Evolutionary conservation across 305 asterid species (phyloP), one percentile per base, ranked within the genome.

Genomic region (Fraxinus greggii): DNA sequence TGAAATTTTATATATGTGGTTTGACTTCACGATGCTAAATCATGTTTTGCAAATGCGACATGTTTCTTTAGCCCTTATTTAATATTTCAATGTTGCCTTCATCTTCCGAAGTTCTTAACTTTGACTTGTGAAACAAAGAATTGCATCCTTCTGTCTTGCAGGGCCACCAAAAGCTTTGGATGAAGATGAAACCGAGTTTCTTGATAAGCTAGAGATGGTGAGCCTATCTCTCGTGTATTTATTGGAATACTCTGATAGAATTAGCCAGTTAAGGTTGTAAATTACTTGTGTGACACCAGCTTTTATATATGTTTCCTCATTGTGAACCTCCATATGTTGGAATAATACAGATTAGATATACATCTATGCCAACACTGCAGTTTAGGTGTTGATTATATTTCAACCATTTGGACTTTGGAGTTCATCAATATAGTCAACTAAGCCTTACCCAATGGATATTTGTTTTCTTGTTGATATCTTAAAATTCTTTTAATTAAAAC

Each of bases 121-220:
- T 26, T 51, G 73, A 75, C 48, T 80, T 78, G 63, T 54, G 2
- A 63, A 35, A n/a, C 31, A 1, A 21, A 76, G 76, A 59, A 26
- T 82, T 70, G 15, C 28, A 51, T 76, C 42, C 24, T 17, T 83
- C 85, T 69, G 70, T 79, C 75, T 83, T 86, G 86, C 89, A 95
- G 98, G 95, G 82, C 98, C 98, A 80, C 99, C 99, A 6, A 95
- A 94, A 89, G 97, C 99, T 77, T 85, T 95, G 89, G 99, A 95
- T 89, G 99, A 92, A 87, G 99, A 95, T 23, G 99, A 94, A 91
- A 90, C 96, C 0, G 98, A 95, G 88, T 95, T 95, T 90, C 98
- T 95, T 1, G 98, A 95, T 54, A 91, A 84, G 29, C 67, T 91
- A 79, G 98, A 95, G 77, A 84, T 72, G 93, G 98, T 93, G 88